These are phyloP conservation scores for Forsythia viridissima DNA, from an alignment of 257 asterid species.

Conservation along the genomic window DNA sequence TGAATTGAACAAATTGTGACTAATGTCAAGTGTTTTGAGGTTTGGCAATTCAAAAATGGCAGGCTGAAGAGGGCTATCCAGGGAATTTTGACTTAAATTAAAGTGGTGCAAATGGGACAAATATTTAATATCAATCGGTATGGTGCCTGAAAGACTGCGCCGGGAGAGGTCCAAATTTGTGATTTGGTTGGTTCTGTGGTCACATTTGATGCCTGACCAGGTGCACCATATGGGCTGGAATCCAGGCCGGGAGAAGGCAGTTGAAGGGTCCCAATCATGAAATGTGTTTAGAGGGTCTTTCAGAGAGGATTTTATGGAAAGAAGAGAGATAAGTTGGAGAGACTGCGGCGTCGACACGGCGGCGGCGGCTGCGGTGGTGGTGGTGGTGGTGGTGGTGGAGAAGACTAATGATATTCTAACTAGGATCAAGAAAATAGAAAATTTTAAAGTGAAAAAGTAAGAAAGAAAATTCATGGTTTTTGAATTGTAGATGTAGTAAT, in stretches of 20 bases:
- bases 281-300: constrained; percentile 58
- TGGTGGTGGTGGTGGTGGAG: constrained; percentile 14
- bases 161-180: constrained; percentile 64
- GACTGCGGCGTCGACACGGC: constrained; percentile 36
- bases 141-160: constrained; percentile 66
- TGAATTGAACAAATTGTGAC: constrained; percentile 68
- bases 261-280: constrained; percentile 63
- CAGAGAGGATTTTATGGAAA: constrained; percentile 62
- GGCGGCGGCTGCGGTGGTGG: not conserved
- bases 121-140: constrained; percentile 47
- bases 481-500: constrained; percentile 16
- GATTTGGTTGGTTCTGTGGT: constrained; percentile 41
- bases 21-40: constrained; percentile 64
- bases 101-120: constrained; percentile 55
- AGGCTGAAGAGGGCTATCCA: constrained; percentile 61
- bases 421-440: constrained; percentile 22
- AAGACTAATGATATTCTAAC: constrained; percentile 4
- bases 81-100: constrained; percentile 68
- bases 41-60: constrained; percentile 56
- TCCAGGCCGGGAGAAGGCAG: constrained; percentile 37
- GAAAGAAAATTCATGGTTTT: constrained; percentile 45
- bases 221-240: constrained; percentile 67
- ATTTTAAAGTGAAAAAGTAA: not conserved
- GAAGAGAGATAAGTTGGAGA: constrained; percentile 53
- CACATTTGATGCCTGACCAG: constrained; percentile 79